A percentile compares a stretch with the other conserved stretches of the same genome.
phyloP scores from a whole-genome alignment of 108 stramenopile genomes.

The Schizochytrium sp. region DNA sequence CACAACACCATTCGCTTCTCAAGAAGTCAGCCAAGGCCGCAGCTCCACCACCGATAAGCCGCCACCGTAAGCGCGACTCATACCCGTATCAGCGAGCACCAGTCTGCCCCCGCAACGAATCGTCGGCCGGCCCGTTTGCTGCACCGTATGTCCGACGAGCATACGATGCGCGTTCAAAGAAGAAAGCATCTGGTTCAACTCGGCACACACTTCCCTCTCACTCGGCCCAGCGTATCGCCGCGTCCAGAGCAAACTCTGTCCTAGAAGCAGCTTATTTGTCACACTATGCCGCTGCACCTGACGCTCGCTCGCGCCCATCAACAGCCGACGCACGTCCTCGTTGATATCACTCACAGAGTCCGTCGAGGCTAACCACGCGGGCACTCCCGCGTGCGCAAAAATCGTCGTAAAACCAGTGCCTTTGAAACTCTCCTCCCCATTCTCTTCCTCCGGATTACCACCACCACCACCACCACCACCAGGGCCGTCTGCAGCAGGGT shows the following conservation, averaged over 20 bases:
- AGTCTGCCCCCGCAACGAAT: background rate
- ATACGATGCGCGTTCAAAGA: background rate
- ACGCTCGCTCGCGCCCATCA: background rate
- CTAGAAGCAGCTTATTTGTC: background rate
- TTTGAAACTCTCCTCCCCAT: too few relatives aligned
- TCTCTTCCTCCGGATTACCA: background rate
- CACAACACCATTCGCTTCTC: too few relatives aligned
- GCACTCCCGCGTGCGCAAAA: background rate
- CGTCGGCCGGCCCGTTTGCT: background rate
- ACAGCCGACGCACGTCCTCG: too few relatives aligned
- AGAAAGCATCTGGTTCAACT: background rate
- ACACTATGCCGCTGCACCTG: background rate
- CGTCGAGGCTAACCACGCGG: background rate
- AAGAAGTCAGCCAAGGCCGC: background rate
- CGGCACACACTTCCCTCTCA: background rate
- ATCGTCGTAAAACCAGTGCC: background rate
- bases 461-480: background rate
- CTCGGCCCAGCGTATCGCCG: background rate
- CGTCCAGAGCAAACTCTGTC: background rate
- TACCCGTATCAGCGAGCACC: background rate
- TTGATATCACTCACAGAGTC: background rate
- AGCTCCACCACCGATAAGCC: background rate
- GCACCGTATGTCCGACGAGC: conserved; percentile 9
- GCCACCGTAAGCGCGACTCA: conserved; percentile 9
- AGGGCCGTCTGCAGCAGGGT: too few relatives aligned